A percentile compares a stretch with the other conserved stretches of the same genome.
These are phyloP conservation scores for Mesotaenium endlicherianum DNA, from an alignment of 139 green algal genomes.

Conservation along the genomic window DNA sequence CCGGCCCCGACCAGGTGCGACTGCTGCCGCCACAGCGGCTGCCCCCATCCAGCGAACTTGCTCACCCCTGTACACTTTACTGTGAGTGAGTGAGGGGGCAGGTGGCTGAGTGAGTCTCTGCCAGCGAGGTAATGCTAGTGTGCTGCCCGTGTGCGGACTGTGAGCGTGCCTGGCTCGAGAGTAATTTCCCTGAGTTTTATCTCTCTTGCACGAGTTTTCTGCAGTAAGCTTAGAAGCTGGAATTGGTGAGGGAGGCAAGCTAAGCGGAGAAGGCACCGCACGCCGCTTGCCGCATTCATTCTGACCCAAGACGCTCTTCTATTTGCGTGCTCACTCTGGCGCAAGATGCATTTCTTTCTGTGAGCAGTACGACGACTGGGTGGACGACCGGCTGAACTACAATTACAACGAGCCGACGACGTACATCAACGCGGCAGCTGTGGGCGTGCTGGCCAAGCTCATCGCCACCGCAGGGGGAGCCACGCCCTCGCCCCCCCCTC, in stretches of 20 bases:
- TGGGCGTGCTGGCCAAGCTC: conserved; percentile 9
- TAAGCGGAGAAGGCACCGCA: background rate
- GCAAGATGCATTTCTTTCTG: conserved; percentile 7
- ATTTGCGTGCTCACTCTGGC: too few species aligned
- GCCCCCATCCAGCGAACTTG: background rate
- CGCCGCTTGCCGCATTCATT: background rate
- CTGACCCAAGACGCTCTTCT: background rate
- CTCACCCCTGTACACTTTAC: background rate
- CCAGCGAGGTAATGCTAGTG: background rate
- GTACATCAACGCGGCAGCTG: conserved; percentile 42
- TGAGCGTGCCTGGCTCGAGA: too few species aligned
- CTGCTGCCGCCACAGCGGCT: background rate
- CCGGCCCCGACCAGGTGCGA: conserved; percentile 11
- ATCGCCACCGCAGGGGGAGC: background rate
- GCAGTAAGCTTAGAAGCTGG: background rate
- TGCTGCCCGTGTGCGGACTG: too few species aligned
- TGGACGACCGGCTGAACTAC: conserved; percentile 22
- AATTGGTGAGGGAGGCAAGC: background rate
- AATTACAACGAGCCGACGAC: conserved; percentile 37
- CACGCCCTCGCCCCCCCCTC: background rate
- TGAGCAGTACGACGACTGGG: conserved; percentile 8
- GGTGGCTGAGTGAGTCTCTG: background rate
- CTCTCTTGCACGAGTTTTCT: background rate
- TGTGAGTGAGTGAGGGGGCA: background rate
- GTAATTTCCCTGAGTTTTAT: background rate